Evolutionary conservation across 257 asterid species (phyloP), one percentile per base, ranked within the genome.

Genomic region (Capsicum chinense): DNA sequence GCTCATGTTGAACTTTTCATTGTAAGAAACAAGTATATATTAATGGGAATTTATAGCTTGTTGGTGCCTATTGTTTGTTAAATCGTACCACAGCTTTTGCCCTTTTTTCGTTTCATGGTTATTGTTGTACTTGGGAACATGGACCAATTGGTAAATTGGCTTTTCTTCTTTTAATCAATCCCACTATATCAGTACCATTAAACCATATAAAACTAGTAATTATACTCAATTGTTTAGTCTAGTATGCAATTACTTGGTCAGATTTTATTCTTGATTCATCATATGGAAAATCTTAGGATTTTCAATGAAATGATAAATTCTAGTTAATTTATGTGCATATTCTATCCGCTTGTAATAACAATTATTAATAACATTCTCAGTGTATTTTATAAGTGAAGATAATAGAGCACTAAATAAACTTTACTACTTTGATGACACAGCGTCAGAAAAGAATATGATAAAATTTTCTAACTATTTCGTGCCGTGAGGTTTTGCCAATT

Each of bases 391-490:
- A 4, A 39, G 44, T 39, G 44, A 2, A 39, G 44, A 39, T 39
- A 2, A 39, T 39, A 39, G 44, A 4, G 5, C 5, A 26, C 26
- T 26, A 26, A 26, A 1, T 0, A 26, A 26, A 26, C 26, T 26
- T 26, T 26, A 26, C 26, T 26, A 26, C 26, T 26, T 26, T 26
- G 26, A 1, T 26, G 26, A 26, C 26, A 26, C 26, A 26, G 26
- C 26, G 33, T 26, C 33, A 1, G 48, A 7, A 59, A 17, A 19
- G 69, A 60, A 21, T 21, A 9, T 10, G 39, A 15, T 21, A 14
- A 63, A 63, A 21, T 8, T 42, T n/a, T 71, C 17, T n/a, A 47
- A 37, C 39, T 73, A 73, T 73, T 73, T 76, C 48, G 62, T 76
- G 81, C 21, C 47, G 26, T 52, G 62, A 13, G 47, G 47, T 73